Percentiles rank a stretch among this genome's conserved stretches.
These are phyloP conservation scores for Pulveroboletus sp. DNA, from an alignment of 768 basidiomycete genomes.

Conservation along the genomic window DNA sequence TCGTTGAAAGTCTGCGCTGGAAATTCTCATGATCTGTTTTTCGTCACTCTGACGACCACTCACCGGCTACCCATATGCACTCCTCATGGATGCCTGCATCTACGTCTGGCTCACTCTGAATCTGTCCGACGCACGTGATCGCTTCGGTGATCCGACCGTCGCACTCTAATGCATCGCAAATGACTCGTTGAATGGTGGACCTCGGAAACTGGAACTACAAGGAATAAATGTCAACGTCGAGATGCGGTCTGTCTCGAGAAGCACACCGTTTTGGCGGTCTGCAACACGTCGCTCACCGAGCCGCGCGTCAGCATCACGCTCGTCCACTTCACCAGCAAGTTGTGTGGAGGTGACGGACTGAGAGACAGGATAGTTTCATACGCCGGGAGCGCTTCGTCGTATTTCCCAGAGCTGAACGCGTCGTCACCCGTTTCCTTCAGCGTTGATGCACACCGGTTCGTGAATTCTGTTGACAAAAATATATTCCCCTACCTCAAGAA, in stretches of 20 bases:
- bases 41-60: neutral
- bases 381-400: neutral
- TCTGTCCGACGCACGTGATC: constrained; percentile 1
- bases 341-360: neutral
- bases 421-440: neutral
- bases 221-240: neutral
- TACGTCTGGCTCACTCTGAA: neutral
- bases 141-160: neutral
- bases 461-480: neutral
- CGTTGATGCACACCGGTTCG: neutral
- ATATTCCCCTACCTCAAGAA: neutral
- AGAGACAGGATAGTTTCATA: constrained; percentile 1
- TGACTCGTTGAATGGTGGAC: neutral
- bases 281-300: neutral
- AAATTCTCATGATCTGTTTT: neutral
- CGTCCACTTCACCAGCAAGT: neutral
- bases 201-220: constrained; percentile 2
- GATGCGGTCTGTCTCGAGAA: neutral
- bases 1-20: neutral
- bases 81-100: neutral
- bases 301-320: neutral
- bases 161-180: neutral
- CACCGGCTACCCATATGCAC: constrained; percentile 5
- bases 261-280: neutral
- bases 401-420: neutral